Evolutionary conservation across 2,329 filamentous ascomycete genomes (phyloP).

Genomic region (Pseudocercospora pini-densiflorae): DNA sequence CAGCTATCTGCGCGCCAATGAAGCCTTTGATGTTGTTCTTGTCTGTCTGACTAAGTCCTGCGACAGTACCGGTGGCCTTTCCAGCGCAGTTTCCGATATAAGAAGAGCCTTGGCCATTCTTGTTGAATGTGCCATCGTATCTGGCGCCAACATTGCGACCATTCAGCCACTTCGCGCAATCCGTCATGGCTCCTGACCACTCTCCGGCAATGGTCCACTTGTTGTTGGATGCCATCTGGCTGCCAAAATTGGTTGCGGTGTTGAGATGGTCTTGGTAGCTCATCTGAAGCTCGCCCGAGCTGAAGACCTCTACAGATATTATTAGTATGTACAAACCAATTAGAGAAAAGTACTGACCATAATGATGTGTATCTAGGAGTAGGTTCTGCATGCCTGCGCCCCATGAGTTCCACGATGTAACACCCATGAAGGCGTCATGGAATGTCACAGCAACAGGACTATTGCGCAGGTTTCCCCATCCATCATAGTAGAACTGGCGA

Average conservation of each 20-base stretch:
- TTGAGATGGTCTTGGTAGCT: slow-evolving; percentile 44
- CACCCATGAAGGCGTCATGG: slow-evolving; percentile 54
- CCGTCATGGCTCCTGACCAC: slow-evolving; percentile 53
- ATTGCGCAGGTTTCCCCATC: slow-evolving; percentile 51
- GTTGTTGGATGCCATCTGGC: slow-evolving; percentile 50
- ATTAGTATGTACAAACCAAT: background rate
- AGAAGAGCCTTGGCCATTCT: slow-evolving; percentile 39
- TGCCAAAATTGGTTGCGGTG: slow-evolving; percentile 51
- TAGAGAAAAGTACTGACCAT: slow-evolving; percentile 31
- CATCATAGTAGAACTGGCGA: slow-evolving; percentile 54
- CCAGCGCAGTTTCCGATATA: slow-evolving; percentile 51
- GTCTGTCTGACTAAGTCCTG: slow-evolving; percentile 46
- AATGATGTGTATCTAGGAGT: slow-evolving; percentile 53
- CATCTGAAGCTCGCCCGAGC: slow-evolving; percentile 43
- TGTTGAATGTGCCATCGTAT: slow-evolving; percentile 49
- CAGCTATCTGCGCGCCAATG: slow-evolving; percentile 54
- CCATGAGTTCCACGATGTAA: slow-evolving; percentile 50
- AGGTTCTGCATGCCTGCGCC: slow-evolving; percentile 51
- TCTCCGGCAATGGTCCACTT: slow-evolving; percentile 55
- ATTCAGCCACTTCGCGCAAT: slow-evolving; percentile 55
- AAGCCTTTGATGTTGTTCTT: slow-evolving; percentile 50
- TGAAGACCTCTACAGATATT: slow-evolving; percentile 46
- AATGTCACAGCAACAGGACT: slow-evolving; percentile 49
- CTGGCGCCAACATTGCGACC: slow-evolving; percentile 52
- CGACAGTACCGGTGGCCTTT: slow-evolving; percentile 51